These are phyloP conservation scores for Linum lewisii DNA, from an alignment of 345 rosid genomes.

Conservation along the genomic window DNA sequence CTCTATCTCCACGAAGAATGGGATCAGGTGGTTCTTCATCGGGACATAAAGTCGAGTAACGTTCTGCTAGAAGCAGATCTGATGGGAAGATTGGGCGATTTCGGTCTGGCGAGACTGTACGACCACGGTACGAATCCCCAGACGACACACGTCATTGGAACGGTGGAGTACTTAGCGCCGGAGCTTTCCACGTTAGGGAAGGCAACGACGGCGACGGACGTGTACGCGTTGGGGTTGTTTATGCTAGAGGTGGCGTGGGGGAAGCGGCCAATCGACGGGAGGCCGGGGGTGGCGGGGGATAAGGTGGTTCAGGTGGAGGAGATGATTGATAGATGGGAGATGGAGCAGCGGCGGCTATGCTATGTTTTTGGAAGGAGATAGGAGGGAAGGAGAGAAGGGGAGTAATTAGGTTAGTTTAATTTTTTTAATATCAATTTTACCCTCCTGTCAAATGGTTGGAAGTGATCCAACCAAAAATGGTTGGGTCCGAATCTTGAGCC, in stretches of 20 bases:
- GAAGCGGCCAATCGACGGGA: background rate
- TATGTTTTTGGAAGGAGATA: no score
- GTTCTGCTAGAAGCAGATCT: constrained; percentile 24
- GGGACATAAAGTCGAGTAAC: constrained; percentile 48
- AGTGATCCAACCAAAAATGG: no score
- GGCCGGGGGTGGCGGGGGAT: background rate
- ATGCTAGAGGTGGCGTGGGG: background rate
- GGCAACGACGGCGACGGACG: constrained; percentile 1
- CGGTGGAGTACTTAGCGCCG: background rate
- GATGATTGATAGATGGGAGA: background rate
- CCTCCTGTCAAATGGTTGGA: no score
- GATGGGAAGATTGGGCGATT: constrained; percentile 8
- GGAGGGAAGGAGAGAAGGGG: no score
- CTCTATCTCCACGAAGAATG: constrained; percentile 43
- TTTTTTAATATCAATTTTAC: no score
- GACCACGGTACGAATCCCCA: constrained; percentile 8
- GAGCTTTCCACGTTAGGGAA: constrained; percentile 9
- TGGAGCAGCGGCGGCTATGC: background rate
- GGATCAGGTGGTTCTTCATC: constrained; percentile 43
- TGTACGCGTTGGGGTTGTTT: background rate
- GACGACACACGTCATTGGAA: constrained; percentile 5
- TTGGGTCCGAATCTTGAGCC: no score
- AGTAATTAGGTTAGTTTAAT: no score
- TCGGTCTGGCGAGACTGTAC: constrained; percentile 11
- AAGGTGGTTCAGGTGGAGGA: background rate